Conservation (phyloP, 352 stramenopile species). For the Globisporangium echinulatum region DNA sequence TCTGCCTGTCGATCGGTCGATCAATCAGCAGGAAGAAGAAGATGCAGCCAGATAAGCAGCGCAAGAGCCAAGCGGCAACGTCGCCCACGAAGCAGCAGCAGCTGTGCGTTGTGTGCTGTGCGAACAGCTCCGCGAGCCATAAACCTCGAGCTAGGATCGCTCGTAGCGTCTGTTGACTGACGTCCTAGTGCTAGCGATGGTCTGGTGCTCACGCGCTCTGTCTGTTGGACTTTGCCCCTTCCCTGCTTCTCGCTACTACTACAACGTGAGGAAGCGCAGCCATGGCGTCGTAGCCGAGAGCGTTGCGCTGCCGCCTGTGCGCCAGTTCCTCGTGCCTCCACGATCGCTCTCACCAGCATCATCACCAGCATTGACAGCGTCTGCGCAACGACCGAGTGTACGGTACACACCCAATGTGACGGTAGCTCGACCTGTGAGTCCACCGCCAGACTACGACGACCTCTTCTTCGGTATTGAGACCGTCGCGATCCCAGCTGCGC, state of each 20-base stretch:
- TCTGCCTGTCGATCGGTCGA: neutral
- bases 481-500: slow-evolving; percentile 15
- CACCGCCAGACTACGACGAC: slow-evolving; percentile 48
- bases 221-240: too few species aligned
- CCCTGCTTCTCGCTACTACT: too few species aligned
- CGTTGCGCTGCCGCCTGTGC: slow-evolving; percentile 20
- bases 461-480: slow-evolving; percentile 70
- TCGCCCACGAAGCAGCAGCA: slow-evolving; percentile 17
- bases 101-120: slow-evolving; percentile 10
- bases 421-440: slow-evolving; percentile 23
- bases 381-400: neutral
- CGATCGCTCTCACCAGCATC: slow-evolving; percentile 3
- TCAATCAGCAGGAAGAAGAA: slow-evolving; percentile 4
- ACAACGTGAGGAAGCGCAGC: slow-evolving; percentile 3
- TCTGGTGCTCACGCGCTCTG: too few species aligned
- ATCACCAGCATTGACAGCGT: slow-evolving; percentile 8
- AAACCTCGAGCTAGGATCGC: too few species aligned
- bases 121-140: too few species aligned
- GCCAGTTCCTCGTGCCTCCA: slow-evolving; percentile 13
- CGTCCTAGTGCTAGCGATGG: too few species aligned
- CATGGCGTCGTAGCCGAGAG: slow-evolving; percentile 10
- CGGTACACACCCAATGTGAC: neutral
- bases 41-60: slow-evolving; percentile 11
- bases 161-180: neutral
- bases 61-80: slow-evolving; percentile 6